These are phyloP conservation scores for Coniella vitis DNA, from an alignment of 2,329 filamentous ascomycete genomes.

Conservation along the genomic window DNA sequence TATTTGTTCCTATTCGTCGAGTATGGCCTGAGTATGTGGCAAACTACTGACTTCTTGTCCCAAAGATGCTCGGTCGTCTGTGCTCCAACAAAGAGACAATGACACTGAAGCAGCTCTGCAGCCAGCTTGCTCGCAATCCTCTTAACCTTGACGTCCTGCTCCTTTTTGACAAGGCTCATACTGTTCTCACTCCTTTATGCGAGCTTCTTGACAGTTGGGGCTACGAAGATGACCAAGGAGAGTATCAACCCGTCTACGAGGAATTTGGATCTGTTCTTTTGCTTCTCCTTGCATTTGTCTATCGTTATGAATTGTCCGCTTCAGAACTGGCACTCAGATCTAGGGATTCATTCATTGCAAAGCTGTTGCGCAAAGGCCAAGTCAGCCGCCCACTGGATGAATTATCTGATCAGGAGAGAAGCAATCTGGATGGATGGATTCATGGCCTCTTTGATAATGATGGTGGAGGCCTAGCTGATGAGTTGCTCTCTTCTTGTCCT, in stretches of 20 bases:
- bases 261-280: constrained; percentile 75
- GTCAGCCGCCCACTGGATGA: constrained; percentile 51
- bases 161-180: constrained; percentile 63
- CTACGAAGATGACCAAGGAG: constrained; percentile 76
- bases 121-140: constrained; percentile 64
- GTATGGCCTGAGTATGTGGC: not conserved
- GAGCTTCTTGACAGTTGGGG: constrained; percentile 71
- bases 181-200: constrained; percentile 68
- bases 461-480: constrained; percentile 66
- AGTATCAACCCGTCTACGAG: constrained; percentile 80
- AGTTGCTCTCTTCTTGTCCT: constrained; percentile 73
- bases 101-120: constrained; percentile 69
- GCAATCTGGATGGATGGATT: constrained; percentile 67
- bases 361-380: constrained; percentile 55
- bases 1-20: not conserved
- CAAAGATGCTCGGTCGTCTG: constrained; percentile 58
- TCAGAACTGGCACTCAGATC: constrained; percentile 56
- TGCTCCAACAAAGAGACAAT: constrained; percentile 72
- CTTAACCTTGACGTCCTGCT: constrained; percentile 67
- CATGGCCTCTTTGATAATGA: constrained; percentile 71
- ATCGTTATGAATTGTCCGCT: constrained; percentile 62
- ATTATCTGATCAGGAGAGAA: constrained; percentile 56
- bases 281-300: constrained; percentile 65
- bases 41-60: not conserved
- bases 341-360: constrained; percentile 60